A percentile compares a stretch with the other conserved stretches of the same genome.
Conservation (phyloP, 257 asterid species). For the Dorcoceras hygrometricum region DNA sequence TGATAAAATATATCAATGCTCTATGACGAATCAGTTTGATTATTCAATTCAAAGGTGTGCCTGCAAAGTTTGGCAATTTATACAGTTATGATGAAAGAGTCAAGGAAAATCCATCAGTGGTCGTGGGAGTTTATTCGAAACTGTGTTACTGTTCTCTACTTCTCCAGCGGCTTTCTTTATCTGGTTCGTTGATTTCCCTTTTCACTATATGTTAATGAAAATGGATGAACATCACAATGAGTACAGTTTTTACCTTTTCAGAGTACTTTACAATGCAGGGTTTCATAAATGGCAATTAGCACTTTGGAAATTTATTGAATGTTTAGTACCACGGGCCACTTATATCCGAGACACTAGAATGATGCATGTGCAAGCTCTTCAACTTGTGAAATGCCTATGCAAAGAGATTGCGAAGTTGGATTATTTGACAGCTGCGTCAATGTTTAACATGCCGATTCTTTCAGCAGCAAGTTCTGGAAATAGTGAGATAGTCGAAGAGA, state of each 20-base stretch:
- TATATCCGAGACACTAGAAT: conserved; percentile 17
- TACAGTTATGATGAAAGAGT: conserved; percentile 18
- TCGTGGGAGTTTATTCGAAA: conserved; percentile 8
- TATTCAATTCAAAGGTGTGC: conserved; percentile 31
- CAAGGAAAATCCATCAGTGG: conserved; percentile 19
- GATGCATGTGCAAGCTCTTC: conserved; percentile 39
- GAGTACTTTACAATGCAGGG: conserved; percentile 18
- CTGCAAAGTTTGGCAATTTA: conserved; percentile 21
- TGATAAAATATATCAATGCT: not conserved
- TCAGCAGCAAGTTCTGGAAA: conserved; percentile 36
- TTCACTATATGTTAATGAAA: not conserved
- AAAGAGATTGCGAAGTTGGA: conserved; percentile 28
- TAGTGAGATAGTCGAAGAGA: conserved; percentile 42
- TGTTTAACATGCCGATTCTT: conserved; percentile 33
- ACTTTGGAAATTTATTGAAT: conserved; percentile 26
- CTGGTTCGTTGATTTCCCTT: conserved; percentile 22
- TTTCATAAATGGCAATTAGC: conserved; percentile 19
- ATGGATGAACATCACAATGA: not conserved
- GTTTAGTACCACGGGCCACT: conserved; percentile 27
- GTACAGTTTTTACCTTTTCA: not conserved
- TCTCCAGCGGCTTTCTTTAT: conserved; percentile 9
- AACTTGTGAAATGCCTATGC: conserved; percentile 34
- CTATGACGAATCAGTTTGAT: not conserved
- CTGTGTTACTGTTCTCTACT: conserved; percentile 7
- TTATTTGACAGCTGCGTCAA: conserved; percentile 30